Percentiles rank a stretch among this genome's conserved stretches.
phyloP scores from a whole-genome alignment of 768 basidiomycete species.

The Leccinum incarnatum region DNA sequence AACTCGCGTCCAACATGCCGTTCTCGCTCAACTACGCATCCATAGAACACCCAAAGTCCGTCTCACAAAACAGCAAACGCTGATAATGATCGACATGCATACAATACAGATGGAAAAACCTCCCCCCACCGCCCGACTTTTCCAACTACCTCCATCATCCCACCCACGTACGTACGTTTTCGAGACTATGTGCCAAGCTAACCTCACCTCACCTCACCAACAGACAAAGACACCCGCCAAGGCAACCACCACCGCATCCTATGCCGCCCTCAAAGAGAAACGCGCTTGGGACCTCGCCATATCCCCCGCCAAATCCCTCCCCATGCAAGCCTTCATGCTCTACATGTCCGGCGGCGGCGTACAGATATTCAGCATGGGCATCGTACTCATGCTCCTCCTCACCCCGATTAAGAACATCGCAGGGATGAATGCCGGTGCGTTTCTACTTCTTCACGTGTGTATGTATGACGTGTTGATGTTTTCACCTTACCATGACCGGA shows the following conservation, averaged over 20 bases:
- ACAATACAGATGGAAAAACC: slow-evolving; percentile 52
- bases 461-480: neutral
- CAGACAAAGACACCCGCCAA: slow-evolving; percentile 45
- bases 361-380: slow-evolving; percentile 96
- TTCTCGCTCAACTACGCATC: slow-evolving; percentile 32
- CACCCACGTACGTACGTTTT: slow-evolving; percentile 17
- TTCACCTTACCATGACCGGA: neutral
- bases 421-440: slow-evolving; percentile 73
- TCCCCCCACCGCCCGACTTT: slow-evolving; percentile 71
- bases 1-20: slow-evolving; percentile 16
- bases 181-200: too few relatives aligned
- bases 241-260: slow-evolving; percentile 42
- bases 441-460: too few relatives aligned
- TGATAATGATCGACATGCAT: neutral
- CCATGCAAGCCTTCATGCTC: slow-evolving; percentile 98
- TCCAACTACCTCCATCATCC: slow-evolving; percentile 40
- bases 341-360: slow-evolving; percentile 98
- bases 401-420: slow-evolving; percentile 82
- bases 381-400: slow-evolving; percentile 89
- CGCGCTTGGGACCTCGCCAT: slow-evolving; percentile 87
- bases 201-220: neutral
- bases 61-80: neutral
- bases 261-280: slow-evolving; percentile 68
- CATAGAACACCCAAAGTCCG: slow-evolving; percentile 29
- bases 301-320: slow-evolving; percentile 83